Base-by-base conservation (phyloP, 164 flowering plant genomes). In the Warburgia ugandensis region DNA sequence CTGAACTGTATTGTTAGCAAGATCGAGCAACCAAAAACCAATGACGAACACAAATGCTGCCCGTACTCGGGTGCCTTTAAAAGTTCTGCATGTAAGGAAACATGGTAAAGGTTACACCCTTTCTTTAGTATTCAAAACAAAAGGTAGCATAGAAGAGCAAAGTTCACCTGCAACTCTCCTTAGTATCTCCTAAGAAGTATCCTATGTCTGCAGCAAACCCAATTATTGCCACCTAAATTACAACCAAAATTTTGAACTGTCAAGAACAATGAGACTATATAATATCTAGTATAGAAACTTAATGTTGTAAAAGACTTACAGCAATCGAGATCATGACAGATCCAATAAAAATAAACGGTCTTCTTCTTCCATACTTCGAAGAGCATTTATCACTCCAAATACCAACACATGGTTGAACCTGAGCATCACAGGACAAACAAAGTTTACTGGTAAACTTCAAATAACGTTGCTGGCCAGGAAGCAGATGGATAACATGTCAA, bases 141-240 rank as follows among this genome's bases (percentile, higher is more conserved):
- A 53, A 19, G 8, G 22, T 16, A 12, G 16, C n/a, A 25, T 14
- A 51, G 3, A 26, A 8, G 28, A 29, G 10, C 38, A 22, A 43
- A 46, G 41, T 25, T 61, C 58, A 89, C 99, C 96, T 84, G 96
- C 99, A 94, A 61, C 77, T 65, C 70, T 89, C 94, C 53, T 83
- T 73, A 48, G 99, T 72, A 58, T 94, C 97, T 22, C 99, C 99
- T 55, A 94, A 55, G 22, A 81, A n/a, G 63, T 89, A 86, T 45
- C 99, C 99, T 64, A 89, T 79, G 90, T 94, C 97, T 66, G 99
- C 99, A 78, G 99, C 77, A 84, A 82, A 94, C 51, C 99, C 99
- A 48, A 94, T 94, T 50, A 81, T 75, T 65, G 79, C 74, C 83
- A 94, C 99, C 99, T 94, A 76, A 58, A 76, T 56, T 58, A 55